Evolutionary conservation across 352 stramenopile genomes (phyloP), one percentile per base, ranked within the genome.

Genomic region (Globisporangium alternatum): DNA sequence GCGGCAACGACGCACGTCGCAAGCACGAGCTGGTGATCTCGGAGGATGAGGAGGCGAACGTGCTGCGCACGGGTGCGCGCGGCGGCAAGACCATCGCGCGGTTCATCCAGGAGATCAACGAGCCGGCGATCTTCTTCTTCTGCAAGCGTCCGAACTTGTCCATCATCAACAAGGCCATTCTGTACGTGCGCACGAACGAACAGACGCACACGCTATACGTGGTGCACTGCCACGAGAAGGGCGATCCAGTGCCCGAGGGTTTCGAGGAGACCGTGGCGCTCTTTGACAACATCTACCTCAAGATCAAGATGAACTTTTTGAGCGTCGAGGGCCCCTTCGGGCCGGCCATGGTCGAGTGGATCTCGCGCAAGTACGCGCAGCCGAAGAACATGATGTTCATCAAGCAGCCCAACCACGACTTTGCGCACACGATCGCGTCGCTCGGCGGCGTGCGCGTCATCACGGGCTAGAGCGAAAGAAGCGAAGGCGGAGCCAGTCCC

Each of bases 301-400:
- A 97, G 77, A 86, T 97, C 60, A 95, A 97, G 79, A 93, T 98
- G 60, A 96, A 95, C 62, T 93, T 98, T 58, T 59, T 98, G 30
- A 86, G 80, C 43, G 83, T 98, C 8, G 83, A 97, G 55, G 87
- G 84, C 31, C 69, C 77, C 44, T 96, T 96, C 57, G 89, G 91
- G 6, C 91, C 93, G 2, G 86, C 87, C 21, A 86, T 97, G 71
- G 91, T 98, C 55, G 93, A 98, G 78, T 98, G 91, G 88, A 65
- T 98, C 64, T 86, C 83, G 44, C 77, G 80, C 71, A 88, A 94
- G 70, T 93, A 98, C 67, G 75, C 77, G 54, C 89, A 98, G 70
- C 86, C 87, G 39, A 96, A 96, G 77, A 98, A 98, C 77, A 91
- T 97, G 74, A 98, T 98, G 89, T 98, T 98, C 74, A 98, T 98